Conservation (phyloP, 73 alveolate genomes). For the Durusdinium trenchii region DNA sequence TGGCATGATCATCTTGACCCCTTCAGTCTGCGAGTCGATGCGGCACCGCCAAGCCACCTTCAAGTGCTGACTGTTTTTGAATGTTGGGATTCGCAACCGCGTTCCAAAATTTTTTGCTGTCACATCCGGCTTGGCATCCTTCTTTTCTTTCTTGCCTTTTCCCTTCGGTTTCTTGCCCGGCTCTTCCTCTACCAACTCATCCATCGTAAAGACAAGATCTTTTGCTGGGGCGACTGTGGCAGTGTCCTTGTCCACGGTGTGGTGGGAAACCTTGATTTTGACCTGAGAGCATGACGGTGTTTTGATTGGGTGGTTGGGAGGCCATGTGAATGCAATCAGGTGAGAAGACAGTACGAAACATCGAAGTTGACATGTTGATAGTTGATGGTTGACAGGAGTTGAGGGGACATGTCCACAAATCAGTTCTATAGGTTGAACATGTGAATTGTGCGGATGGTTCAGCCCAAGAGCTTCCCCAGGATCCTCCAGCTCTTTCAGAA, state of each 20-base stretch:
- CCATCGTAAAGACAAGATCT: background rate
- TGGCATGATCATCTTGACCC: background rate
- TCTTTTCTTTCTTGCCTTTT: background rate
- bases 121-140: background rate
- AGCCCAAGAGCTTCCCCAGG: background rate
- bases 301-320: background rate
- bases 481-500: slow-evolving; percentile 3
- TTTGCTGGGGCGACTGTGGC: background rate
- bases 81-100: background rate
- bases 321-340: background rate
- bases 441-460: background rate
- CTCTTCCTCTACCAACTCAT: background rate
- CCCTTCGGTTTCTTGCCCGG: background rate
- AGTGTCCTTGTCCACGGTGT: background rate
- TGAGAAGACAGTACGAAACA: background rate
- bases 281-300: background rate
- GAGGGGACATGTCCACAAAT: background rate
- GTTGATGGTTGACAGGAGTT: background rate
- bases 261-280: background rate
- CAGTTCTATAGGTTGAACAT: background rate
- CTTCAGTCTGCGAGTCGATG: background rate
- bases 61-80: background rate
- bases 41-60: background rate
- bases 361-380: background rate
- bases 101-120: slow-evolving; percentile 3